These are phyloP conservation scores for Ganoderma resinaceum DNA, from an alignment of 1,284 basidiomycete genomes.

Conservation along the genomic window DNA sequence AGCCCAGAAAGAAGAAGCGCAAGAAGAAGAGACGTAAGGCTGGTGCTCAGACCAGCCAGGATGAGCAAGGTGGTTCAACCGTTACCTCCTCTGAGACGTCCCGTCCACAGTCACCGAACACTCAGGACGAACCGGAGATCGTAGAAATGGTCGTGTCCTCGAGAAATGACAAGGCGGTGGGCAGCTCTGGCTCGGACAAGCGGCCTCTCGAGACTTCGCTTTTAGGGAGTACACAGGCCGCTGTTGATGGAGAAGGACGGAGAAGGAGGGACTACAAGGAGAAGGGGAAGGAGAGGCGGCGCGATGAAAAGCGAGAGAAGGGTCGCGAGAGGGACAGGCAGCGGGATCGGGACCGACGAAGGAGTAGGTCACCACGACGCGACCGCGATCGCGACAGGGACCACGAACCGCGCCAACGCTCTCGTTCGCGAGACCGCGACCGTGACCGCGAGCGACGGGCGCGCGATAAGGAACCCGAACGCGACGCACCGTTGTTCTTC, in stretches of 20 bases:
- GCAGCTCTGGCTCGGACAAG: conserved; percentile 6
- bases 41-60: conserved; percentile 1
- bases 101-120: conserved; percentile 18
- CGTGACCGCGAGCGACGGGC: conserved; percentile 18
- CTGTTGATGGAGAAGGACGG: neutral
- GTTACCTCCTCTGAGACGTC: conserved; percentile 26
- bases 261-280: conserved; percentile 7
- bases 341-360: conserved; percentile 16
- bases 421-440: conserved; percentile 26
- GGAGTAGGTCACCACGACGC: conserved; percentile 21
- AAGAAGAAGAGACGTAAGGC: conserved; percentile 31
- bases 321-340: conserved; percentile 1
- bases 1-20: conserved; percentile 28
- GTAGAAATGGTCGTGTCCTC: conserved; percentile 8
- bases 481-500: conserved; percentile 51
- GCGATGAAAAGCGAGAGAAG: conserved; percentile 1
- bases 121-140: conserved; percentile 1
- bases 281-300: conserved; percentile 4
- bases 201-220: conserved; percentile 15
- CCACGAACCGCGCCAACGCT: conserved; percentile 4
- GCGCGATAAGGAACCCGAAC: conserved; percentile 11
- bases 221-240: neutral
- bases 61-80: conserved; percentile 27
- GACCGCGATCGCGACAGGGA: conserved; percentile 20
- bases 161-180: neutral